Evolutionary conservation across 2,329 filamentous ascomycete genomes (phyloP).

Genomic region (Decorospora gaudefroyi): DNA sequence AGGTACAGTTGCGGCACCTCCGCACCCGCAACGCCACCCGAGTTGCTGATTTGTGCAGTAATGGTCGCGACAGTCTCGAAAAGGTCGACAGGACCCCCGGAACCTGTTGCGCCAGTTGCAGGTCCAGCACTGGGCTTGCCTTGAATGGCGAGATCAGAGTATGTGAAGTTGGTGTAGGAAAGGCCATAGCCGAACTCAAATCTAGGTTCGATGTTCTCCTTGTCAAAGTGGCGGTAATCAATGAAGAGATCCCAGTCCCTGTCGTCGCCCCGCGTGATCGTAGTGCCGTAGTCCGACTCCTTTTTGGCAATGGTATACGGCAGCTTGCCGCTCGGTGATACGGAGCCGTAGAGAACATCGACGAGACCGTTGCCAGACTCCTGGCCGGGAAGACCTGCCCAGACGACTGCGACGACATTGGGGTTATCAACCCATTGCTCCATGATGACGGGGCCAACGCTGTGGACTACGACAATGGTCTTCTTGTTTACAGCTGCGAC

Average conservation of each 20-base stretch:
- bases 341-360: constrained; percentile 53
- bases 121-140: constrained; percentile 31
- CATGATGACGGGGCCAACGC: constrained; percentile 45
- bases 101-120: constrained; percentile 30
- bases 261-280: constrained; percentile 23
- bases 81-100: constrained; percentile 40
- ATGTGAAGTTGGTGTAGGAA: constrained; percentile 51
- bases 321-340: constrained; percentile 58
- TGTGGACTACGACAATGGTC: constrained; percentile 48
- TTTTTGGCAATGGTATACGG: constrained; percentile 55
- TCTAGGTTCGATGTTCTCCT: constrained; percentile 48
- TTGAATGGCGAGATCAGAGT: constrained; percentile 39
- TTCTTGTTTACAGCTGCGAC: constrained; percentile 47
- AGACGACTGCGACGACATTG: constrained; percentile 48
- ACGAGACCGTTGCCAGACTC: constrained; percentile 53
- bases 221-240: constrained; percentile 53
- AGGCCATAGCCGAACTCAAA: constrained; percentile 55
- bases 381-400: constrained; percentile 47
- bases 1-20: constrained; percentile 49
- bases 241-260: constrained; percentile 51
- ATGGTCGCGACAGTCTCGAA: constrained; percentile 45
- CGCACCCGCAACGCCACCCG: constrained; percentile 42
- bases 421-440: constrained; percentile 45
- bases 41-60: constrained; percentile 45
- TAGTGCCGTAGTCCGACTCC: constrained; percentile 39